These are phyloP conservation scores for Nicotiana undulata DNA, from an alignment of 257 asterid genomes.

Conservation along the genomic window DNA sequence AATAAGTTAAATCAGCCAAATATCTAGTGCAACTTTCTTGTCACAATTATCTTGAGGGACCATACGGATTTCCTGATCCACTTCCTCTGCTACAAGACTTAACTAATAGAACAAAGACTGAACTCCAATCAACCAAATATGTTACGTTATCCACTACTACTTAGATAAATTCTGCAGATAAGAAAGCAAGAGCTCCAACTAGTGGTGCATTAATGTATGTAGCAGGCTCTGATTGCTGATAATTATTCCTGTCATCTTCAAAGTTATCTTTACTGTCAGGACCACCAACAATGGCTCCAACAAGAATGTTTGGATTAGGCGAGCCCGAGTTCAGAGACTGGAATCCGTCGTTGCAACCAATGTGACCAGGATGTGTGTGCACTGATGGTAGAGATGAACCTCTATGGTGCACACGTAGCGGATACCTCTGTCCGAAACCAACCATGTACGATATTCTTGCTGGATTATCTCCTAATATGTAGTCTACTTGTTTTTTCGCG, in stretches of 20 bases:
- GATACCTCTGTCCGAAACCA: slow-evolving; percentile 60
- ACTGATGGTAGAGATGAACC: slow-evolving; percentile 65
- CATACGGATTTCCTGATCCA: background rate
- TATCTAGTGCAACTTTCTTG: background rate
- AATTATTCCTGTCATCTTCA: slow-evolving; percentile 52
- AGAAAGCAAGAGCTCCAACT: slow-evolving; percentile 66
- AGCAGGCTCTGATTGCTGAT: slow-evolving; percentile 74
- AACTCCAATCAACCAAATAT: background rate
- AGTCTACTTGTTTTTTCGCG: slow-evolving; percentile 72
- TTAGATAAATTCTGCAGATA: slow-evolving; percentile 21
- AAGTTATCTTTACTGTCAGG: slow-evolving; percentile 50
- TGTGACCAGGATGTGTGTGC: slow-evolving; percentile 26
- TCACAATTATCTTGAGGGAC: background rate
- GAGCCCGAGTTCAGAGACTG: slow-evolving; percentile 36
- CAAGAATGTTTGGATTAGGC: slow-evolving; percentile 58
- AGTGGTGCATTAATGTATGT: slow-evolving; percentile 68
- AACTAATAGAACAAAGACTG: background rate
- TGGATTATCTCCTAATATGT: slow-evolving; percentile 79
- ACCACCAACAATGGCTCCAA: slow-evolving; percentile 68
- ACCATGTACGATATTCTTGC: slow-evolving; percentile 72
- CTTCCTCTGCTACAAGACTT: background rate
- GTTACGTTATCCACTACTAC: background rate
- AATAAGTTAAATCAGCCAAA: background rate
- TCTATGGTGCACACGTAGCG: slow-evolving; percentile 63
- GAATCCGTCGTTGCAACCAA: slow-evolving; percentile 51